phyloP scores from a whole-genome alignment of 2,329 filamentous ascomycete genomes.

The Clonostachys rhizophaga region DNA sequence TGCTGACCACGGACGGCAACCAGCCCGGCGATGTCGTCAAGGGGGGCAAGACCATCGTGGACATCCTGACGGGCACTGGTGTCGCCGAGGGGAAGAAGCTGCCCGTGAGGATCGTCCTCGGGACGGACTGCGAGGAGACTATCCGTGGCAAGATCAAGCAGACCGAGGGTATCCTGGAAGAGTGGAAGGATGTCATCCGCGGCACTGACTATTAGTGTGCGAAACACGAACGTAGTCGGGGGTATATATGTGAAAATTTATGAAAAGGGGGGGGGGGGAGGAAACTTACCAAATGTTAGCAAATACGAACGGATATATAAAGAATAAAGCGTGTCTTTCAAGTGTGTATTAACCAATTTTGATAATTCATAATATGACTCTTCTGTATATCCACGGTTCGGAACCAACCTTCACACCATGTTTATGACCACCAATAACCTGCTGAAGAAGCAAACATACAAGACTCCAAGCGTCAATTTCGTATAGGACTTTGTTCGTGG shows the following conservation, averaged over 20 bases:
- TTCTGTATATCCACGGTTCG: too few relatives aligned
- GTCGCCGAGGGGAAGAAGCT: slow-evolving; percentile 40
- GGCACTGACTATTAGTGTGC: slow-evolving; percentile 13
- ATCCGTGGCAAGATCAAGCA: slow-evolving; percentile 36
- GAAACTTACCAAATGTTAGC: too few relatives aligned
- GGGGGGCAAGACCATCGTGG: slow-evolving; percentile 45
- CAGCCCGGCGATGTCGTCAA: slow-evolving; percentile 53
- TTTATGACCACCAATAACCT: too few relatives aligned
- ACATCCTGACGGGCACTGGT: slow-evolving; percentile 47
- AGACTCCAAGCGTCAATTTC: too few relatives aligned
- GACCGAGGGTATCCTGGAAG: slow-evolving; percentile 36
- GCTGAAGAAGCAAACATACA: too few relatives aligned
- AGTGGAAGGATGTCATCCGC: slow-evolving; percentile 34
- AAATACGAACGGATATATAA: not conserved
- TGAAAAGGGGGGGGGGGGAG: too few relatives aligned
- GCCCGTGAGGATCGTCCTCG: slow-evolving; percentile 49
- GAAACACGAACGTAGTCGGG: too few relatives aligned
- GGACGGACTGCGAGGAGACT: slow-evolving; percentile 38
- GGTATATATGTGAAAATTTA: too few relatives aligned
- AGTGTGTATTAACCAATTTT: not conserved
- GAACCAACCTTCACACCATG: too few relatives aligned
- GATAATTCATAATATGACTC: too few relatives aligned
- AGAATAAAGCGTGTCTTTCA: not conserved
- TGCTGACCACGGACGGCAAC: slow-evolving; percentile 33
- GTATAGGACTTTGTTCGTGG: too few relatives aligned